Evolutionary conservation across 2,329 filamentous ascomycete genomes (phyloP).

Genomic region (Dendrostoma leiphaemia): DNA sequence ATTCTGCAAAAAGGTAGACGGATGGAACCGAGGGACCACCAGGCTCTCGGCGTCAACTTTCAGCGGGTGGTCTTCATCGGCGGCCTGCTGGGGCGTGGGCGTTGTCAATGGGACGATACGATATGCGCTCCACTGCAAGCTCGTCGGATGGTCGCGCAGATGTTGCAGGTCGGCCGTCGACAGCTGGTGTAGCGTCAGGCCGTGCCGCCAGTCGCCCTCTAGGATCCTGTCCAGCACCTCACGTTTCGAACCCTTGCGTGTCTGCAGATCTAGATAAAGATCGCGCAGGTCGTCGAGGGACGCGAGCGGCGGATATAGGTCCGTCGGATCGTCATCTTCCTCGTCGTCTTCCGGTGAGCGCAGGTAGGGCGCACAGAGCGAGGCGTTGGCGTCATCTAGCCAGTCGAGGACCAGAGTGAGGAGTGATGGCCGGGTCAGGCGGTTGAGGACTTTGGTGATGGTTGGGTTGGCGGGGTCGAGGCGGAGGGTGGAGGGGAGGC

Average conservation of each 20-base stretch:
- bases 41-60: constrained; percentile 46
- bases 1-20: constrained; percentile 74
- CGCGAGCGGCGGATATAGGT: constrained; percentile 66
- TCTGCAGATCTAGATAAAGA: constrained; percentile 59
- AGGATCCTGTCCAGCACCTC: constrained; percentile 63
- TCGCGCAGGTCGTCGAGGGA: constrained; percentile 66
- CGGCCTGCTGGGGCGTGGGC: constrained; percentile 23
- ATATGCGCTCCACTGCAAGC: constrained; percentile 64
- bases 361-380: constrained; percentile 59
- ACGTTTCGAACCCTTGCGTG: constrained; percentile 58
- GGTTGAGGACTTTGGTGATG: constrained; percentile 64
- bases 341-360: constrained; percentile 35
- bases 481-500: constrained; percentile 68
- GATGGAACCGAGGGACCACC: constrained; percentile 70
- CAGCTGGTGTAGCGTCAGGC: constrained; percentile 63
- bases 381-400: constrained; percentile 66
- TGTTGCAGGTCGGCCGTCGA: constrained; percentile 69
- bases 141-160: constrained; percentile 62
- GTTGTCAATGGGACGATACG: constrained; percentile 53
- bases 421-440: constrained; percentile 70
- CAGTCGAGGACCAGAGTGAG: constrained; percentile 73
- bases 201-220: constrained; percentile 67
- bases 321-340: constrained; percentile 57
- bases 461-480: constrained; percentile 64
- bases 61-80: constrained; percentile 38